Evolutionary conservation across 2,329 filamentous ascomycete genomes (phyloP), one percentile per base, ranked within the genome.

Genomic region (Penicillium olsonii): DNA sequence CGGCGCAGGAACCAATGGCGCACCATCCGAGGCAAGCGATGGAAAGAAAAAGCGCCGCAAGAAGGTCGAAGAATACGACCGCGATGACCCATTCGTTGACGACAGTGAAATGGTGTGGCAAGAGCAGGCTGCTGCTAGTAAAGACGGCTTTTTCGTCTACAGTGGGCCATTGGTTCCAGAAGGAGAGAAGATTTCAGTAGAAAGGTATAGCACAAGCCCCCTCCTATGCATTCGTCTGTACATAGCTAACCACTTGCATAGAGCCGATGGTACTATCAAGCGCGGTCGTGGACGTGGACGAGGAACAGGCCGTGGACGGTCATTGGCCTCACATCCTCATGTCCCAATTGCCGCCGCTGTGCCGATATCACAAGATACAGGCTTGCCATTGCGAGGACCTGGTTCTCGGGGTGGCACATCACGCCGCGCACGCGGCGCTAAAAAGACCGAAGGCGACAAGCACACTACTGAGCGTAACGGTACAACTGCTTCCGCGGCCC

Each of bases 121-220:
- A 71, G 90, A 95, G 65, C 89, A 95, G 67, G 92, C 92, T 6
- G 91, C 92, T 4, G 92, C 94, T 39, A 92, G 90, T 59, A 90
- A 92, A 61, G 94, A 97, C 67, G 94, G 94, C 1, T 99, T 97
- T 76, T 99, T 97, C 68, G 94, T 99, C 1, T 99, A 96, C 72
- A 95, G 90, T 53, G 94, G 94, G 3, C 92, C 92, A 8, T 77
- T 99, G 39, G 83, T 97, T 18, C 88, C 88, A 5, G 91, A 95
- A 71, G 88, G 87, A 18, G 88, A 95, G 73, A 92, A 94, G 72
- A 77, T 83, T 34, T 73, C 79, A 47, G 77, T 85, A 42, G 84
- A 87, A 65, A 78, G 81, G 82, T 84, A 74, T 64, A 72, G 75
- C 26, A 11, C 29, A 31, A 12, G 7, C 1, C 12, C n/a, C 29